Percentiles rank a stretch among this genome's conserved stretches.
These are phyloP conservation scores for Melaleuca quinquenervia DNA, from an alignment of 345 rosid species.

Conservation along the genomic window DNA sequence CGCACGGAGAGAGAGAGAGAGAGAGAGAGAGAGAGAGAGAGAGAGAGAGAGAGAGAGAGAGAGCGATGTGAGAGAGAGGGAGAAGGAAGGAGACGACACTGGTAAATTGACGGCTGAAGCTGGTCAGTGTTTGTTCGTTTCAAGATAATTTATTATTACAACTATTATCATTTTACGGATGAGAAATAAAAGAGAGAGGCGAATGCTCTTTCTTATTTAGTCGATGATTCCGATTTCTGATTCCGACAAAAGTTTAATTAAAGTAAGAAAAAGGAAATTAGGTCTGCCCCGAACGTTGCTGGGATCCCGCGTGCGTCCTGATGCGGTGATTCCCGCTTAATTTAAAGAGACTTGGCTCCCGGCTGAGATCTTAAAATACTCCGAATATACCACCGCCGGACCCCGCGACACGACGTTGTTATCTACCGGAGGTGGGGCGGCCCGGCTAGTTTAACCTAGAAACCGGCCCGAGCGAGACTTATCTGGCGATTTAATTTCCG, in stretches of 20 bases:
- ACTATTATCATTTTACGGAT: too few relatives aligned
- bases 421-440: background rate
- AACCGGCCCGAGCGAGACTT: too few relatives aligned
- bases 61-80: background rate
- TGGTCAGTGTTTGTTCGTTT: background rate
- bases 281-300: background rate
- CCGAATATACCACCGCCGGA: background rate
- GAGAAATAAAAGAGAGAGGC: too few relatives aligned
- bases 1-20: background rate
- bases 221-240: background rate
- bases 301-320: background rate
- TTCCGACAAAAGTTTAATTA: background rate
- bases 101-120: background rate
- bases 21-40: background rate
- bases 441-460: too few relatives aligned
- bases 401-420: background rate
- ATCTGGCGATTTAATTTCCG: too few relatives aligned
- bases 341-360: background rate
- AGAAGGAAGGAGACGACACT: background rate
- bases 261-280: background rate
- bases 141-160: too few relatives aligned
- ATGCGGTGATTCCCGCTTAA: background rate
- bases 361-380: background rate
- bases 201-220: too few relatives aligned
- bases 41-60: background rate